Conservation (phyloP, 768 basidiomycete genomes). For the Cyathus striatus region DNA sequence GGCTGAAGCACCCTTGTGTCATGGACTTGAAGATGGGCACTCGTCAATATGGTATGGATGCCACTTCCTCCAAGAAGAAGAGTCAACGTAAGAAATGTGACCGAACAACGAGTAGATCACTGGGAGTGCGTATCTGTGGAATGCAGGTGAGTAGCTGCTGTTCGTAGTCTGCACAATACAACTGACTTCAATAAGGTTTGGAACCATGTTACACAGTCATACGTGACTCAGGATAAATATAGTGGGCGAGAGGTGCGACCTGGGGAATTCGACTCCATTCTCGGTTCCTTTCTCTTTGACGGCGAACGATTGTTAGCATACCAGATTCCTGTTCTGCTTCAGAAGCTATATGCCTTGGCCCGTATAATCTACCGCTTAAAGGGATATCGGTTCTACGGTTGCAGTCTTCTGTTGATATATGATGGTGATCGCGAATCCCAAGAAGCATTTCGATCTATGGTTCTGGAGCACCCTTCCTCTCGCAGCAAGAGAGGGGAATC, state of each 20-base stretch:
- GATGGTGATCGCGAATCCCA: constrained; percentile 92
- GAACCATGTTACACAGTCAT: constrained; percentile 80
- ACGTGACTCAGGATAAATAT: constrained; percentile 94
- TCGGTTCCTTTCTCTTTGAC: constrained; percentile 81
- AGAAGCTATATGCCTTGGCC: constrained; percentile 91
- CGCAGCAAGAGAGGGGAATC: constrained; percentile 77
- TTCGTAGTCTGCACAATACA: background rate
- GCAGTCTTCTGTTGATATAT: constrained; percentile 94
- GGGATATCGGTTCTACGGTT: constrained; percentile 98
- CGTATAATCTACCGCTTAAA: constrained; percentile 83
- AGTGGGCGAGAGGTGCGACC: constrained; percentile 86
- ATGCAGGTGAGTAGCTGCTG: constrained; percentile 99
- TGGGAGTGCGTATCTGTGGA: constrained; percentile 94
- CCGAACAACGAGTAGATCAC: constrained; percentile 83
- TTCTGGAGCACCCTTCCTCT: constrained; percentile 61
- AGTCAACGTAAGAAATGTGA: constrained; percentile 99
- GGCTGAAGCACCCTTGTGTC: constrained; percentile 88
- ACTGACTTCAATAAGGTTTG: constrained; percentile 89
- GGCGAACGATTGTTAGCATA: constrained; percentile 81
- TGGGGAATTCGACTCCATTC: constrained; percentile 77
- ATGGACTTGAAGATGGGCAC: constrained; percentile 99
- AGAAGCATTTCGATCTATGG: constrained; percentile 59
- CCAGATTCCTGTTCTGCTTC: constrained; percentile 88
- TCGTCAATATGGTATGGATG: constrained; percentile 96
- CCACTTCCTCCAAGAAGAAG: constrained; percentile 88